Percentiles rank a stretch among this genome's conserved stretches.
Evolutionary conservation across 768 basidiomycete genomes (phyloP).

Genomic region (Lactifluus volemus): DNA sequence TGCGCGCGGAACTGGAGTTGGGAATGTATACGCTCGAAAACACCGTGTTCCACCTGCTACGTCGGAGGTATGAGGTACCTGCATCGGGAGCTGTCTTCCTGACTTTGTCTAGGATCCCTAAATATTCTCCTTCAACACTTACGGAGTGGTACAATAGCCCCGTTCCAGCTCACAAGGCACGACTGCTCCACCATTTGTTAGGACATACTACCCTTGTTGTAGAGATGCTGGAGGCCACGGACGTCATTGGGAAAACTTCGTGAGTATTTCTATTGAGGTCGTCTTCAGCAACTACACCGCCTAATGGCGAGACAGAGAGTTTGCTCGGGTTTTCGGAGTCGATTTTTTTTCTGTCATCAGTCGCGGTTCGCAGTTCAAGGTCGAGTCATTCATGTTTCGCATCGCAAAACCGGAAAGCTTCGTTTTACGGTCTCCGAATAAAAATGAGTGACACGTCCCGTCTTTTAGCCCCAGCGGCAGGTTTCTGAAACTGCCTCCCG

Average conservation of each 20-base stretch:
- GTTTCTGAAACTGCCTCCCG: not conserved
- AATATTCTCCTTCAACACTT: constrained; percentile 7
- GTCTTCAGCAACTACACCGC: not conserved
- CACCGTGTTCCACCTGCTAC: constrained; percentile 73
- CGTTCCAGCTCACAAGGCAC: constrained; percentile 44
- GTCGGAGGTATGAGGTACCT: constrained; percentile 46
- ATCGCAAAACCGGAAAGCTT: constrained; percentile 95
- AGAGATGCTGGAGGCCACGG: constrained; percentile 72
- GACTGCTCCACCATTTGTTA: constrained; percentile 54
- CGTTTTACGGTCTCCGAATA: constrained; percentile 83
- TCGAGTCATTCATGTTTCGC: constrained; percentile 97
- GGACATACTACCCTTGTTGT: constrained; percentile 61
- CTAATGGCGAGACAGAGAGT: constrained; percentile 54
- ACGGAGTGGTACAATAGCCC: constrained; percentile 72
- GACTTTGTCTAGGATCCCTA: constrained; percentile 13
- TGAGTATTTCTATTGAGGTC: constrained; percentile 31
- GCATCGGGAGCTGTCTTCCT: not conserved
- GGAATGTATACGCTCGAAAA: constrained; percentile 86
- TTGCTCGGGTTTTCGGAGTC: constrained; percentile 93
- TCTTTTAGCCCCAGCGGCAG: not conserved
- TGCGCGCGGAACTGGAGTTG: constrained; percentile 75
- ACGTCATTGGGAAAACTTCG: constrained; percentile 87
- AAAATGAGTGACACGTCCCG: constrained; percentile 49
- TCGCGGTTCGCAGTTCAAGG: constrained; percentile 96
- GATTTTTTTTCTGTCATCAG: constrained; percentile 95